A percentile compares a stretch with the other conserved stretches of the same genome.
Conservation (phyloP, 306 rosid species). For the Dryas octopetala region DNA sequence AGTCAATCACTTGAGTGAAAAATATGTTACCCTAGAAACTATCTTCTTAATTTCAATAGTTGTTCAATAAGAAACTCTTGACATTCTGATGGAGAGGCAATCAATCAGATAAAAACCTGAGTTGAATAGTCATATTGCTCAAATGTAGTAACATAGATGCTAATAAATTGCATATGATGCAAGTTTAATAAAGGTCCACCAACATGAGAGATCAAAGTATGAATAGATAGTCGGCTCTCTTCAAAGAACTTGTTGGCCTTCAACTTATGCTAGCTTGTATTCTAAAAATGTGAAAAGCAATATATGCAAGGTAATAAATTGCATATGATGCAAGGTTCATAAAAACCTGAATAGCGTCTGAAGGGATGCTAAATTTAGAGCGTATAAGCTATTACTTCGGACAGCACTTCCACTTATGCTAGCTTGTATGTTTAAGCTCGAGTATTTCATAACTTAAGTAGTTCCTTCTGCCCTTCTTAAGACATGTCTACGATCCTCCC, state of each 20-base stretch:
- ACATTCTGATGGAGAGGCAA: not conserved
- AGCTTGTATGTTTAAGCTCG: not conserved
- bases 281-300: not conserved
- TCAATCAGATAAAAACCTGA: not conserved
- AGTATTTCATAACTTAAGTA: not conserved
- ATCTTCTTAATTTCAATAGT: not conserved
- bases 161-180: not conserved
- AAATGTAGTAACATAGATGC: not conserved
- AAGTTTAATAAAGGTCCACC: not conserved
- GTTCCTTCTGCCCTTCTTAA: not conserved
- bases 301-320: not conserved
- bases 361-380: not conserved
- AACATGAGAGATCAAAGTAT: not conserved
- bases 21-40: not conserved
- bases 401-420: not conserved
- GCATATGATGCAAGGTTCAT: not conserved
- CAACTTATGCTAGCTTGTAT: not conserved
- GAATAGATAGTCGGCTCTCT: not conserved
- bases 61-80: not conserved
- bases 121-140: not conserved
- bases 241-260: not conserved
- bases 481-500: not conserved
- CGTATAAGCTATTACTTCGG: not conserved
- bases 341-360: not conserved
- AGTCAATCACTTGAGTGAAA: not conserved